These are phyloP conservation scores for Candolleomyces eurysporus DNA, from an alignment of 768 basidiomycete species.

Conservation along the genomic window DNA sequence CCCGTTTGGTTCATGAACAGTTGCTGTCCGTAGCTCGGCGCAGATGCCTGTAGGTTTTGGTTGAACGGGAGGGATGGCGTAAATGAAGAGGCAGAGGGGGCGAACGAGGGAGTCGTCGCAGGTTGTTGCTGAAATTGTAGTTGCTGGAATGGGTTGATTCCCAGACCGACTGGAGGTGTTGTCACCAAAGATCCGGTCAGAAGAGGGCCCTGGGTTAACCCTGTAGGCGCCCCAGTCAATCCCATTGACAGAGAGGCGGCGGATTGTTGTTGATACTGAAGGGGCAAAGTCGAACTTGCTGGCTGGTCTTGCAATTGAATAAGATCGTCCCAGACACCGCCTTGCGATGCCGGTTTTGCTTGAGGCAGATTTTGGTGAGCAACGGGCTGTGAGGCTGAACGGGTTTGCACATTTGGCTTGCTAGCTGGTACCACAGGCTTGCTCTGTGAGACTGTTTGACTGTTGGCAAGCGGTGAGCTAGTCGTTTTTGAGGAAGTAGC, in stretches of 20 bases:
- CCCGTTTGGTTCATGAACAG: slow-evolving; percentile 12
- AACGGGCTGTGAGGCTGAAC: slow-evolving; percentile 23
- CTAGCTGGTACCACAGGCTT: slow-evolving; percentile 11
- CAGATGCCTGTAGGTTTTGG: slow-evolving; percentile 19
- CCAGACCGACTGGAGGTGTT: slow-evolving; percentile 18
- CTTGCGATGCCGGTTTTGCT: slow-evolving; percentile 25
- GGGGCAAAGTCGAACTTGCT: slow-evolving; percentile 50
- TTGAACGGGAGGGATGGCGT: slow-evolving; percentile 23
- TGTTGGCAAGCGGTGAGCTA: slow-evolving; percentile 9
- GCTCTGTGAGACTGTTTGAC: slow-evolving; percentile 9
- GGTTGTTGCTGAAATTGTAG: slow-evolving; percentile 4
- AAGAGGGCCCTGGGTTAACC: slow-evolving; percentile 8
- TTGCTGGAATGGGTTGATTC: slow-evolving; percentile 25
- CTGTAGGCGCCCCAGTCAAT: slow-evolving; percentile 3
- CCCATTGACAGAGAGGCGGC: background rate
- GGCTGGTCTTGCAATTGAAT: slow-evolving; percentile 43
- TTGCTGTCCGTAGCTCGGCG: slow-evolving; percentile 12
- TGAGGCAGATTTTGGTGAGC: slow-evolving; percentile 20
- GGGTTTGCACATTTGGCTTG: slow-evolving; percentile 16
- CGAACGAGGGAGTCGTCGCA: slow-evolving; percentile 9
- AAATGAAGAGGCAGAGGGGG: slow-evolving; percentile 16
- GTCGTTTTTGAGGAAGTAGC: slow-evolving; percentile 9
- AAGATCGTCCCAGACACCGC: slow-evolving; percentile 57
- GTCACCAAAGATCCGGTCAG: slow-evolving; percentile 18
- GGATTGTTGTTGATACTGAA: slow-evolving; percentile 34